Conservation (phyloP, 148 eudicot species). For the Pharnaceum exiguum region DNA sequence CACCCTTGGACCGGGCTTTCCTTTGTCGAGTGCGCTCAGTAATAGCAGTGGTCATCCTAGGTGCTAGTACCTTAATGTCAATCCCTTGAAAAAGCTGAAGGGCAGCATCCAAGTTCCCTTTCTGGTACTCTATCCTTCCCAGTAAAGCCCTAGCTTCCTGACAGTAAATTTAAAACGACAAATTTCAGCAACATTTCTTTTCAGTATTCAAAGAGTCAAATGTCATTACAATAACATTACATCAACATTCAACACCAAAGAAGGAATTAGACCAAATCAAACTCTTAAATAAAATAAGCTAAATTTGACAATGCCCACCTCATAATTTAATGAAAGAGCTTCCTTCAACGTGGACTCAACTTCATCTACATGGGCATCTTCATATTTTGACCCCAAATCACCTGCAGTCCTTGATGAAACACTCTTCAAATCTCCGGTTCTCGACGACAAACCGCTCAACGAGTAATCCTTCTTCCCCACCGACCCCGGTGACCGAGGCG, state of each 20-base stretch:
- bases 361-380: constrained; percentile 94
- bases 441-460: constrained; percentile 60
- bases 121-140: constrained; percentile 93
- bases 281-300: background rate
- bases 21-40: constrained; percentile 47
- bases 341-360: constrained; percentile 96
- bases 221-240: background rate
- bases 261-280: constrained; percentile 2
- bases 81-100: constrained; percentile 92
- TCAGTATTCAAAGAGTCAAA: background rate
- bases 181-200: background rate
- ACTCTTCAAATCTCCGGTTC: constrained; percentile 49
- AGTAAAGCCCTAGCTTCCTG: constrained; percentile 97
- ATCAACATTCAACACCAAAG: background rate
- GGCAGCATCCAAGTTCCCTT: constrained; percentile 85
- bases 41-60: constrained; percentile 64
- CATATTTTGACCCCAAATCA: constrained; percentile 68
- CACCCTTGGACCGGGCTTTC: constrained; percentile 48
- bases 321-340: constrained; percentile 91
- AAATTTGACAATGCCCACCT: constrained; percentile 39
- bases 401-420: constrained; percentile 43
- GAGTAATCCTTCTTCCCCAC: constrained; percentile 86
- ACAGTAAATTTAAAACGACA: background rate
- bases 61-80: constrained; percentile 58
- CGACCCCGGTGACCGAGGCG: constrained; percentile 70